phyloP scores from a whole-genome alignment of 1,284 basidiomycete genomes.

The Sanghuangporus baumii region DNA sequence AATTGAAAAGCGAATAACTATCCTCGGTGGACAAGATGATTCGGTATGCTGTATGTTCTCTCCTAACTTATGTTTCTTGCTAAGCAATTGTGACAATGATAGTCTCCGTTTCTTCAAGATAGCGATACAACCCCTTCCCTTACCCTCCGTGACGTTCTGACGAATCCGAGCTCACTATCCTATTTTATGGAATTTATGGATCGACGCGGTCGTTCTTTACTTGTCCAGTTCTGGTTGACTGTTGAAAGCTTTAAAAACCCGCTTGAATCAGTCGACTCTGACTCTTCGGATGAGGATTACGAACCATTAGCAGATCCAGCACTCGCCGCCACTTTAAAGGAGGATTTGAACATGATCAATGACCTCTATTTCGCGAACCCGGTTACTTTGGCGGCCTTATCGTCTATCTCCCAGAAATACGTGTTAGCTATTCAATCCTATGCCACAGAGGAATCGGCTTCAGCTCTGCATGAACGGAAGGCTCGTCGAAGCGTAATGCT shows the following conservation, averaged over 20 bases:
- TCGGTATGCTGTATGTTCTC: conserved; percentile 37
- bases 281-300: conserved; percentile 61
- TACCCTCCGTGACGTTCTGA: conserved; percentile 68
- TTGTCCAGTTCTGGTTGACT: conserved; percentile 96
- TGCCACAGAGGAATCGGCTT: conserved; percentile 42
- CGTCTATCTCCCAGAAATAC: conserved; percentile 65
- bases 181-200: conserved; percentile 99
- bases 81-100: conserved; percentile 18
- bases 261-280: conserved; percentile 76
- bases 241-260: conserved; percentile 98
- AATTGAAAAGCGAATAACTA: conserved; percentile 79
- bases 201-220: conserved; percentile 72
- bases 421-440: conserved; percentile 68
- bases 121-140: conserved; percentile 24
- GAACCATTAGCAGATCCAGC: conserved; percentile 57
- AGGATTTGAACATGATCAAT: conserved; percentile 85
- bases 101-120: conserved; percentile 26
- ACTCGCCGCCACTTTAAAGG: conserved; percentile 59
- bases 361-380: conserved; percentile 76
- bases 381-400: conserved; percentile 51
- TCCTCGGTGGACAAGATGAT: conserved; percentile 68
- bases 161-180: conserved; percentile 84
- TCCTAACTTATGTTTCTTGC: neutral
- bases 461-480: conserved; percentile 46
- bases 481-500: conserved; percentile 76